phyloP scores from a whole-genome alignment of 139 green algal genomes.

The Desmodesmus armatus region DNA sequence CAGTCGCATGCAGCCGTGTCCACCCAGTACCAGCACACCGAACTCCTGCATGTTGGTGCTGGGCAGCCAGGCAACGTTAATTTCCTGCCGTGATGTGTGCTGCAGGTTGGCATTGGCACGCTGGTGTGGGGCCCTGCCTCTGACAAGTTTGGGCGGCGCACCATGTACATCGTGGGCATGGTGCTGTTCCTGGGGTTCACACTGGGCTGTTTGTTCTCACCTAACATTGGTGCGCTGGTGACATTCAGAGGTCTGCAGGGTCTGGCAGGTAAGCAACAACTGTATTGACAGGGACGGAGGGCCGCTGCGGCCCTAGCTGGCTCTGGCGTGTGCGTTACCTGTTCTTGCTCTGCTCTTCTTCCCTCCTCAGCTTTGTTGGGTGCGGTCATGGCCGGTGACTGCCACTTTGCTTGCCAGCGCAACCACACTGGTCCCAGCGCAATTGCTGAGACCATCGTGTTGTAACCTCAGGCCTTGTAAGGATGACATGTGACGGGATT shows the following conservation, averaged over 20 bases:
- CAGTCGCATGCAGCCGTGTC: too few relatives aligned
- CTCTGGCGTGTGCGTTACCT: not conserved
- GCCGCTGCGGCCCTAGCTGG: not conserved
- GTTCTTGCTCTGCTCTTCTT: not conserved
- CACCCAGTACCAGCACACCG: too few relatives aligned
- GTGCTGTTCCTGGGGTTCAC: conserved; percentile 9
- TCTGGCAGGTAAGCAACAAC: not conserved
- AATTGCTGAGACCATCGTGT: not conserved
- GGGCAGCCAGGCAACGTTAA: too few relatives aligned
- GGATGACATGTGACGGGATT: not conserved
- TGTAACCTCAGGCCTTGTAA: not conserved
- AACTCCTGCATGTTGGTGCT: too few relatives aligned
- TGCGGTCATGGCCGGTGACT: not conserved
- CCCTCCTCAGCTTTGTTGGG: not conserved
- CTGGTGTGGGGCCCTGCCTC: not conserved
- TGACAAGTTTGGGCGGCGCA: conserved; percentile 31
- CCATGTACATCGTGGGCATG: not conserved
- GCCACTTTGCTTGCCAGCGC: not conserved
- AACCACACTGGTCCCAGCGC: not conserved
- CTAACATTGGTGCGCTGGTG: conserved; percentile 38
- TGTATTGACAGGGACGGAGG: not conserved
- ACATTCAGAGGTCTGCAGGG: conserved; percentile 38
- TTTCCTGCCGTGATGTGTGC: not conserved
- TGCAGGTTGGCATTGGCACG: not conserved
- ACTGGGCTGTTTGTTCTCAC: conserved; percentile 34